Evolutionary conservation across 1,284 basidiomycete genomes (phyloP).

Genomic region (Sanghuangporus sanghuang): DNA sequence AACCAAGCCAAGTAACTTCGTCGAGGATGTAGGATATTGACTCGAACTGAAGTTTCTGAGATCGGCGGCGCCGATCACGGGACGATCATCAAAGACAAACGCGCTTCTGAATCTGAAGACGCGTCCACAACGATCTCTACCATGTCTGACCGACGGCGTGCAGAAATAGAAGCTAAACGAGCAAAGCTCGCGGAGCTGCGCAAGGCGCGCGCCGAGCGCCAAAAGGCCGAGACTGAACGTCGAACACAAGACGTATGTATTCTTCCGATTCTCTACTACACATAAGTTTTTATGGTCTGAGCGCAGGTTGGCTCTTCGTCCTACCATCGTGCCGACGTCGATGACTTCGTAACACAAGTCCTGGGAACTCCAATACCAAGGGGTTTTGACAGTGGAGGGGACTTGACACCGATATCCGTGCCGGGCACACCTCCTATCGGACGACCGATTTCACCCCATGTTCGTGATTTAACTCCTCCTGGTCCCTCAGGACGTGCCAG

Average conservation of each 20-base stretch:
- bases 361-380: slow-evolving; percentile 35
- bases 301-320: slow-evolving; percentile 28
- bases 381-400: slow-evolving; percentile 42
- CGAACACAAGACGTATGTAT: slow-evolving; percentile 38
- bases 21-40: neutral
- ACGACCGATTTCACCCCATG: slow-evolving; percentile 33
- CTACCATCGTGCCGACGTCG: slow-evolving; percentile 48
- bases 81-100: neutral
- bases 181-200: slow-evolving; percentile 83
- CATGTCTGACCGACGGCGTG: slow-evolving; percentile 21
- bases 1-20: neutral
- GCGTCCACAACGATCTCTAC: neutral
- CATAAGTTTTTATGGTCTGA: neutral
- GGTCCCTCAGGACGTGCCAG: slow-evolving; percentile 57
- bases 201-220: slow-evolving; percentile 65
- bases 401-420: slow-evolving; percentile 60
- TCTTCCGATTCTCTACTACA: neutral
- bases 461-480: slow-evolving; percentile 41
- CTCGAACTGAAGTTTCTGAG: neutral
- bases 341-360: slow-evolving; percentile 60
- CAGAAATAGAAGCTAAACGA: slow-evolving; percentile 90
- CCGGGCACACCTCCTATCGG: slow-evolving; percentile 59
- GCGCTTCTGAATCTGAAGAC: neutral
- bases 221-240: slow-evolving; percentile 53
- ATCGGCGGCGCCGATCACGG: neutral